Base-by-base conservation (phyloP, 352 stramenopile genomes). In the Pythium monospermum region DNA sequence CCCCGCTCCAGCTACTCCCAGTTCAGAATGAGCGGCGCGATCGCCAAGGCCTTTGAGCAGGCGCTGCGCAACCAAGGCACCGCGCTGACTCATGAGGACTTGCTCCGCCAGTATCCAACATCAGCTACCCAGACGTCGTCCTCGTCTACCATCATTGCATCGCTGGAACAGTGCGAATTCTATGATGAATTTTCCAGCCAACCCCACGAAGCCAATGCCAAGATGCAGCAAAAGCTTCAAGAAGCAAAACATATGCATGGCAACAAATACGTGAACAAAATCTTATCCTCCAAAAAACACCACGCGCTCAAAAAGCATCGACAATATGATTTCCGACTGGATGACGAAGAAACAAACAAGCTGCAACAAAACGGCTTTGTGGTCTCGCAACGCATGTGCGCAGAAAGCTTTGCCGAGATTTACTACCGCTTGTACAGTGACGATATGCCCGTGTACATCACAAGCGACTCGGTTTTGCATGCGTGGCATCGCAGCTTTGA, bases 401-500 rank as follows among this genome's bases (percentile, higher is more conserved):
- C 46, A 6, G 30, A 59, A 16, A 69, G 56, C 48, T 69, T 66
- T 59, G 61, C 56, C 1, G 57, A 61, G 22, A 23, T 59, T 4
- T 69, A 69, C 61, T 64, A 66, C 36, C 41, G 38, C 15, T 38
- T 69, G 13, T 69, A 66, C 38, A 45, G 50, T 27, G 61, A 69
- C 22, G 61, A 69, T 23, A 55, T 69, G 50, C 61, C 61, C 33
- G 55, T 69, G 40, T 69, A 50, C 32, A 32, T 69, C 26, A 69
- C 61, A 6, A 57, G 41, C 16, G 61, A 69, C 49, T 69, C 61
- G 48, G 56, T 69, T 35, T 51, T 69, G 19, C 56, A 69, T 40
- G 61, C 61, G 32, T 69, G 61, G 61, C 61, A 69, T 35, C 48
- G 47, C 40, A 66, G 55, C 46, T 69, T 69, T 40, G 61, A 69